Evolutionary conservation across 2,329 filamentous ascomycete genomes (phyloP).

Genomic region (Fusarium keratoplasticum): DNA sequence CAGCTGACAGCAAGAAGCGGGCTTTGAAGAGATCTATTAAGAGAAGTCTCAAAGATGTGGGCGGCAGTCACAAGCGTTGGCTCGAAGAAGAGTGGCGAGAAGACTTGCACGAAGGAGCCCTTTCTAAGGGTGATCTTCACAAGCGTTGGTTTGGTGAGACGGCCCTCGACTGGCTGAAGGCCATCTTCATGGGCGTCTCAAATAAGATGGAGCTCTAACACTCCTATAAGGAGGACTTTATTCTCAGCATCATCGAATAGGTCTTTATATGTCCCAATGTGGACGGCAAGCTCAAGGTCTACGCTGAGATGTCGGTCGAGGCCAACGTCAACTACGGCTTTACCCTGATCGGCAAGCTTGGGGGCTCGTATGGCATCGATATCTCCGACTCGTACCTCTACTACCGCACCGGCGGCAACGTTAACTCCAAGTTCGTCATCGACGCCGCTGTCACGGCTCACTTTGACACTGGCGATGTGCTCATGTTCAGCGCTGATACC

Average conservation of each 20-base stretch:
- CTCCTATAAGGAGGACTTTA: slow-evolving; percentile 38
- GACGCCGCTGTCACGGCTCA: slow-evolving; percentile 38
- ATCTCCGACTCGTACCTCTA: slow-evolving; percentile 41
- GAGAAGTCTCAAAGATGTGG: slow-evolving; percentile 44
- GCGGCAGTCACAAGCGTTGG: slow-evolving; percentile 50
- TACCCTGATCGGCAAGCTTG: slow-evolving; percentile 42
- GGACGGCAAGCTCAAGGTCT: slow-evolving; percentile 27
- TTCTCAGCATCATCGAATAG: slow-evolving; percentile 41
- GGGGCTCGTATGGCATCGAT: slow-evolving; percentile 26
- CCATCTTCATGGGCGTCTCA: slow-evolving; percentile 4
- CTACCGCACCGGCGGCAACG: slow-evolving; percentile 42
- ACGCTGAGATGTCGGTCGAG: slow-evolving; percentile 34
- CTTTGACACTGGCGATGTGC: slow-evolving; percentile 32
- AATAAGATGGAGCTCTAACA: slow-evolving; percentile 44
- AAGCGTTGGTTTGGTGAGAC: slow-evolving; percentile 51
- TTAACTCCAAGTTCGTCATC: slow-evolving; percentile 41
- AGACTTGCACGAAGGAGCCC: slow-evolving; percentile 44
- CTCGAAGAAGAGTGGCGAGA: slow-evolving; percentile 54
- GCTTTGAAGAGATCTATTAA: slow-evolving; percentile 23
- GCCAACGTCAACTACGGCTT: slow-evolving; percentile 45
- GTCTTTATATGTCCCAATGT: slow-evolving; percentile 32
- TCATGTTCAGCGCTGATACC: slow-evolving; percentile 40
- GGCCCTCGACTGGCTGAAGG: slow-evolving; percentile 46
- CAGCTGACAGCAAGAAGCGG: slow-evolving; percentile 7
- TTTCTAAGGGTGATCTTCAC: slow-evolving; percentile 46